Percentiles rank a stretch among this genome's conserved stretches.
phyloP scores from a whole-genome alignment of 2,329 filamentous ascomycete genomes.

The Raffaelea albimanens region DNA sequence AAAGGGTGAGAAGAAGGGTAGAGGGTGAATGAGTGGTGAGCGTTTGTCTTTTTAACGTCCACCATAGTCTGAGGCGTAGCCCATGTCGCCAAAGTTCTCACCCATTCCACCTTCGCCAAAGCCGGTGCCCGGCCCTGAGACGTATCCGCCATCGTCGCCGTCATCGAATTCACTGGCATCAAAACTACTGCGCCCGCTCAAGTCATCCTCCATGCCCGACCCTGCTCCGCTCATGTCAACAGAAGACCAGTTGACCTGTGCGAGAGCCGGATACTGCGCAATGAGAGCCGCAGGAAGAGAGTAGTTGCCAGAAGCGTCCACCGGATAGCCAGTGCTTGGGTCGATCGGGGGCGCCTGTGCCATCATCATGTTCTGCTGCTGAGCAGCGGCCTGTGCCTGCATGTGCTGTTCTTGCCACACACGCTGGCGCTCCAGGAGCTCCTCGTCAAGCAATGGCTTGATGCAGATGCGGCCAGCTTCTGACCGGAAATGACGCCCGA shows the following conservation, averaged over 20 bases:
- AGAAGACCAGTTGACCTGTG: slow-evolving; percentile 72
- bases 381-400: slow-evolving; percentile 34
- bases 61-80: slow-evolving; percentile 44
- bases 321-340: slow-evolving; percentile 46
- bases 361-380: slow-evolving; percentile 51
- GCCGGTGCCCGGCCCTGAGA: slow-evolving; percentile 52
- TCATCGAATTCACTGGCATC: slow-evolving; percentile 73
- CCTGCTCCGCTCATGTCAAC: slow-evolving; percentile 58
- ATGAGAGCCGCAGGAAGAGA: slow-evolving; percentile 78
- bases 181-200: slow-evolving; percentile 73
- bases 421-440: slow-evolving; percentile 73
- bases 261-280: slow-evolving; percentile 88
- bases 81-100: slow-evolving; percentile 45
- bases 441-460: slow-evolving; percentile 92
- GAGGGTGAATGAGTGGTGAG: background rate
- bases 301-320: slow-evolving; percentile 50
- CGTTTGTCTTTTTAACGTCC: slow-evolving; percentile 22
- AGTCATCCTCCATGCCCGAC: slow-evolving; percentile 63
- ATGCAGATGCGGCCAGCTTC: slow-evolving; percentile 95
- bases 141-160: slow-evolving; percentile 60
- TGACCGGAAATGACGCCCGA: slow-evolving; percentile 89
- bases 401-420: slow-evolving; percentile 64
- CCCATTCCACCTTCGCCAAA: slow-evolving; percentile 47
- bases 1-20: background rate
- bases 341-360: slow-evolving; percentile 43